Base-by-base conservation (phyloP, 2,329 filamentous ascomycete species). In the Pseudogymnoascus destructans region DNA sequence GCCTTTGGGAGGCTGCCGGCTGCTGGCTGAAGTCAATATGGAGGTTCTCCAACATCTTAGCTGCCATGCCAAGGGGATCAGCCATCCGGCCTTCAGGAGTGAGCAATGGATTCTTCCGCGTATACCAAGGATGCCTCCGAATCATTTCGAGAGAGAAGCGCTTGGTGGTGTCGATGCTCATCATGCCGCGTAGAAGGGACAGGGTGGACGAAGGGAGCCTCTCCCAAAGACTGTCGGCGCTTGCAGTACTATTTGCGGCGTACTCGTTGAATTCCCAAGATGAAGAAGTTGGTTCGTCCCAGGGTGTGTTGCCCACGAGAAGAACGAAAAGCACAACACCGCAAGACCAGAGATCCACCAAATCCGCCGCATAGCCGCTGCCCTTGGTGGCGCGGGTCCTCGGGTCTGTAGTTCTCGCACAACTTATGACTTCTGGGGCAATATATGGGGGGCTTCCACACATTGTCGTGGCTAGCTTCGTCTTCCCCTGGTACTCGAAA, bases 391-490 rank as follows among this genome's bases (percentile, higher is more conserved):
- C 77, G 69, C 54, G 70, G 23, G 42, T 49, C 73, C 68, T 75
- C 77, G 60, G 77, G 73, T 42, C 66, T 64, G 60, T 74, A 69
- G 25, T 75, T 72, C 60, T 68, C 3, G 65, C 65, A 65, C 76
- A 86, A 60, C 72, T 74, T 23, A 86, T 74, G 25, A 98, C 93
- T 72, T 98, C 93, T 0, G 95, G 93, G 0, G 93, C 93, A 67
- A 98, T 96, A 67, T 98, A 98, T 0, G 93, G 93, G 17, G 93
- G 93, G 66, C 90, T 95, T 5, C 93, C 93, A 68, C 93, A 98
- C 64, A 97, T 86, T 2, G 92, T 95, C 11, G 84, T 83, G 68
- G 89, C 95, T 61, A 84, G 75, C 71, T 96, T 95, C 63, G 82
- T 80, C 66, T 85, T 80, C 8, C 90, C 90, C 66, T 91, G 88